These are phyloP conservation scores for Camelina neglecta DNA, from an alignment of 345 rosid genomes.

Conservation along the genomic window DNA sequence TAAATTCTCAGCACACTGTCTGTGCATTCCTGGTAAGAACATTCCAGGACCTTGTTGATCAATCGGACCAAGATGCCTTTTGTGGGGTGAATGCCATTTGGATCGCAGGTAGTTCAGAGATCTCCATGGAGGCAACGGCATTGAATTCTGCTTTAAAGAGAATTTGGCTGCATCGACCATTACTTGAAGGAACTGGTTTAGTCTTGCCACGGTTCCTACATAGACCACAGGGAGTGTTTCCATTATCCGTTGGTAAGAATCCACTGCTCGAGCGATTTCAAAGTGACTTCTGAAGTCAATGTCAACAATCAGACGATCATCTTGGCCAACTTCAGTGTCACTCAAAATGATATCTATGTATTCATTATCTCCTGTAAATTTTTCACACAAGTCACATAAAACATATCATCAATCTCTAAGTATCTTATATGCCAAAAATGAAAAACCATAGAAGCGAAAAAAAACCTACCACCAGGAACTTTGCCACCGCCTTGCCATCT, in stretches of 20 bases:
- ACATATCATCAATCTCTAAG: slow-evolving; percentile 9
- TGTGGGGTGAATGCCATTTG: slow-evolving; percentile 78
- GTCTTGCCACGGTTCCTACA: slow-evolving; percentile 65
- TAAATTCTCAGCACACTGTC: slow-evolving; percentile 68
- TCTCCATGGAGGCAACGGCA: slow-evolving; percentile 99
- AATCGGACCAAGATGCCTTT: slow-evolving; percentile 57
- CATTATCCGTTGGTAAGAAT: slow-evolving; percentile 75
- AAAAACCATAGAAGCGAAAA: not conserved
- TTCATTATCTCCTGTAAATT: slow-evolving; percentile 80
- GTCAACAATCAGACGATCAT: slow-evolving; percentile 80
- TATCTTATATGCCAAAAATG: no score
- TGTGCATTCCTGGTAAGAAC: slow-evolving; percentile 45
- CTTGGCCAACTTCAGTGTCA: slow-evolving; percentile 48
- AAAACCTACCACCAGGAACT: slow-evolving; percentile 87
- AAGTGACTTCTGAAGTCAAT: slow-evolving; percentile 91
- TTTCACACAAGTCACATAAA: not conserved
- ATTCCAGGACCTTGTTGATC: slow-evolving; percentile 40
- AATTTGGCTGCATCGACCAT: slow-evolving; percentile 88
- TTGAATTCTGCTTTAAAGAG: slow-evolving; percentile 89
- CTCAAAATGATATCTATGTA: slow-evolving; percentile 72
- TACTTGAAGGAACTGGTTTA: slow-evolving; percentile 76
- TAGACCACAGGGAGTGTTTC: slow-evolving; percentile 77
- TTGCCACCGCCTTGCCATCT: slow-evolving; percentile 84
- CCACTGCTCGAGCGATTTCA: slow-evolving; percentile 93
- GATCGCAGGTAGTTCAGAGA: slow-evolving; percentile 82